Evolutionary conservation across 768 basidiomycete genomes (phyloP).

Genomic region (Pholiota microspora): DNA sequence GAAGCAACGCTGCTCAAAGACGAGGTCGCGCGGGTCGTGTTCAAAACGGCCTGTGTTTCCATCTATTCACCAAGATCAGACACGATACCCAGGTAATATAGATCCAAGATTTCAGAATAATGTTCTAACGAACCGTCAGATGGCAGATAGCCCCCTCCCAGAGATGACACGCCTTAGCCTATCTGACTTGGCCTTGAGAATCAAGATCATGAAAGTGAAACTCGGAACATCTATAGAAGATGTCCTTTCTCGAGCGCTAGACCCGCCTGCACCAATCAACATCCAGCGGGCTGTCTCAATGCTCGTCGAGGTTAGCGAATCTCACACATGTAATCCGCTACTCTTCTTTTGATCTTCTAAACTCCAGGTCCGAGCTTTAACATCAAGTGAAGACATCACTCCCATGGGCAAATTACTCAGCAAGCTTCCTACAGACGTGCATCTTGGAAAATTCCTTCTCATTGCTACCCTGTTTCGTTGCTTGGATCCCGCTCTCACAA

Average conservation of each 20-base stretch:
- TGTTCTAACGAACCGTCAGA: slow-evolving; percentile 36
- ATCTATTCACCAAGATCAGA: slow-evolving; percentile 87
- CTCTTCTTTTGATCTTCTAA: slow-evolving; percentile 3
- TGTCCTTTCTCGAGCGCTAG: slow-evolving; percentile 81
- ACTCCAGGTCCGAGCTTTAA: slow-evolving; percentile 79
- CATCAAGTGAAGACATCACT: slow-evolving; percentile 85
- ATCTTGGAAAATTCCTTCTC: slow-evolving; percentile 91
- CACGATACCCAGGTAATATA: slow-evolving; percentile 72
- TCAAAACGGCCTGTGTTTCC: slow-evolving; percentile 86
- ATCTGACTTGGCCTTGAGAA: slow-evolving; percentile 86
- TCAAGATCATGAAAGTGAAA: slow-evolving; percentile 92
- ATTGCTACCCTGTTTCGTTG: slow-evolving; percentile 84
- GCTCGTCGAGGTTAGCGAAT: slow-evolving; percentile 72
- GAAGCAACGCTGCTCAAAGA: slow-evolving; percentile 87
- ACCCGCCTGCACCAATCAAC: slow-evolving; percentile 84
- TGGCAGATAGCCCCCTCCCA: slow-evolving; percentile 87
- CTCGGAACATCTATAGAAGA: slow-evolving; percentile 86
- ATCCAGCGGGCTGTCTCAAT: slow-evolving; percentile 87
- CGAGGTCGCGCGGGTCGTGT: slow-evolving; percentile 93
- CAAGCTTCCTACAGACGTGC: slow-evolving; percentile 93
- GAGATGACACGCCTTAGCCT: slow-evolving; percentile 95
- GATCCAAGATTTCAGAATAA: not conserved
- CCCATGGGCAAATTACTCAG: slow-evolving; percentile 89
- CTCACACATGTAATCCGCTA: not conserved
- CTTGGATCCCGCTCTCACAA: slow-evolving; percentile 94